Percentiles rank a stretch among this genome's conserved stretches.
Conservation (phyloP, 805 yeast species). For the Metschnikowia hibisci region DNA sequence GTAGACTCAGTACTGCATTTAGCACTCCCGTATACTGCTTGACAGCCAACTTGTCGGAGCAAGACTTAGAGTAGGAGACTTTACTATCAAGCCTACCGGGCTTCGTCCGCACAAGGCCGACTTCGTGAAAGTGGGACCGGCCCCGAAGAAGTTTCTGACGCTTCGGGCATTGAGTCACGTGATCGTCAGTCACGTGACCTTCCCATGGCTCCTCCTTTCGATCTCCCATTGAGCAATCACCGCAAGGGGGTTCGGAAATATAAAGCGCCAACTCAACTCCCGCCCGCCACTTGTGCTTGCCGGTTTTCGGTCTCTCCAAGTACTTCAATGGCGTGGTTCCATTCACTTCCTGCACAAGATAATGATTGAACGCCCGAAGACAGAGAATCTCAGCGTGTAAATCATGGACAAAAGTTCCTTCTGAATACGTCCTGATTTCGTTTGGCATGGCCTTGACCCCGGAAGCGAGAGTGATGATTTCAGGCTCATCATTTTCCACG, state of each 20-base stretch:
- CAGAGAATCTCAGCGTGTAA: constrained; percentile 85
- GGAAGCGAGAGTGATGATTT: constrained; percentile 56
- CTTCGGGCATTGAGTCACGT: constrained; percentile 11
- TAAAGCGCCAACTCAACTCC: constrained; percentile 48
- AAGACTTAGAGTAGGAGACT: constrained; percentile 72
- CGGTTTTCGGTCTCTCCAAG: background rate
- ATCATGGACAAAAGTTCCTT: constrained; percentile 76
- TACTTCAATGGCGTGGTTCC: constrained; percentile 17
- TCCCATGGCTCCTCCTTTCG: constrained; percentile 17
- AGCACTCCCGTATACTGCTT: constrained; percentile 56
- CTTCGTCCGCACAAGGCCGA: constrained; percentile 80
- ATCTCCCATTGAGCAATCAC: constrained; percentile 71
- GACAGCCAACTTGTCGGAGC: constrained; percentile 77
- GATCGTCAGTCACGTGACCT: background rate
- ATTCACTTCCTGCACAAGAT: constrained; percentile 45
- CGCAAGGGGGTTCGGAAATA: constrained; percentile 82
- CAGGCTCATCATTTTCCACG: constrained; percentile 27
- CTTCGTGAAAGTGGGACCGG: constrained; percentile 48
- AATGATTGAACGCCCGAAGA: constrained; percentile 64
- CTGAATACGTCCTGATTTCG: constrained; percentile 34
- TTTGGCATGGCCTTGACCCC: constrained; percentile 82
- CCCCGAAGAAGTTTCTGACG: constrained; percentile 46
- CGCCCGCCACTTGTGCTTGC: constrained; percentile 28
- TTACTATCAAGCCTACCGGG: constrained; percentile 87
- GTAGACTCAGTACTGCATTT: constrained; percentile 41